Conservation (phyloP, 805 yeast genomes). For the Candida ficus region DNA sequence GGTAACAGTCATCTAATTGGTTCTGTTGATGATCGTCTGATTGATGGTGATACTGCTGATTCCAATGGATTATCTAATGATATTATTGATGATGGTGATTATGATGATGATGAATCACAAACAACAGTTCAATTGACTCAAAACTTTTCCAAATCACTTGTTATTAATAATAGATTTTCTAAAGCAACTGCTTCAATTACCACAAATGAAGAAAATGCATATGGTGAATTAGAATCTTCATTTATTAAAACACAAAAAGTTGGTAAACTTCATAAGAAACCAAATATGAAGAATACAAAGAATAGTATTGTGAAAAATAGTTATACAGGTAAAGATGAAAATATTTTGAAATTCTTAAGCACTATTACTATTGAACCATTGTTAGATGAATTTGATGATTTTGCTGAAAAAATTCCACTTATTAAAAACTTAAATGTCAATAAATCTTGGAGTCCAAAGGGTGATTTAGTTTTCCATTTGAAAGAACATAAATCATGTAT, state of each 20-base stretch:
- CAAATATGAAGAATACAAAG: slow-evolving; percentile 6
- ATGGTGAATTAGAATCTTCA: slow-evolving; percentile 38
- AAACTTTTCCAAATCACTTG: slow-evolving; percentile 27
- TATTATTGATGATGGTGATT: background rate
- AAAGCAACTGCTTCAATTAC: slow-evolving; percentile 36
- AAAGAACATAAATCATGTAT: slow-evolving; percentile 58
- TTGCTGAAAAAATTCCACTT: slow-evolving; percentile 40
- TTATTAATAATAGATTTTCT: slow-evolving; percentile 27
- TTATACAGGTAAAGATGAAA: slow-evolving; percentile 65
- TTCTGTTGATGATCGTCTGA: slow-evolving; percentile 10
- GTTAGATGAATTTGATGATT: slow-evolving; percentile 58
- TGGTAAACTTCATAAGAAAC: slow-evolving; percentile 10
- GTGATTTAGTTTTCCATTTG: slow-evolving; percentile 56
- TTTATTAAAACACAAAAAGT: slow-evolving; percentile 13
- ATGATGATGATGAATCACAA: background rate
- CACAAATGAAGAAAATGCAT: slow-evolving; percentile 35
- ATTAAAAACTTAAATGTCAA: slow-evolving; percentile 9
- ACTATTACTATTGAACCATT: slow-evolving; percentile 51
- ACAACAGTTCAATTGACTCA: slow-evolving; percentile 4
- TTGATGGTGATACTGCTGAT: background rate
- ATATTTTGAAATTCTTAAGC: slow-evolving; percentile 51
- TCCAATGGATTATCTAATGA: background rate
- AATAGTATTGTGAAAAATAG: slow-evolving; percentile 41
- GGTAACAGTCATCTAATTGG: background rate
- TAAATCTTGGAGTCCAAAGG: slow-evolving; percentile 35